Percentiles rank a stretch among this genome's conserved stretches.
These are phyloP conservation scores for Avena insularis DNA, from an alignment of 176 grass and related monocot species.

Conservation along the genomic window DNA sequence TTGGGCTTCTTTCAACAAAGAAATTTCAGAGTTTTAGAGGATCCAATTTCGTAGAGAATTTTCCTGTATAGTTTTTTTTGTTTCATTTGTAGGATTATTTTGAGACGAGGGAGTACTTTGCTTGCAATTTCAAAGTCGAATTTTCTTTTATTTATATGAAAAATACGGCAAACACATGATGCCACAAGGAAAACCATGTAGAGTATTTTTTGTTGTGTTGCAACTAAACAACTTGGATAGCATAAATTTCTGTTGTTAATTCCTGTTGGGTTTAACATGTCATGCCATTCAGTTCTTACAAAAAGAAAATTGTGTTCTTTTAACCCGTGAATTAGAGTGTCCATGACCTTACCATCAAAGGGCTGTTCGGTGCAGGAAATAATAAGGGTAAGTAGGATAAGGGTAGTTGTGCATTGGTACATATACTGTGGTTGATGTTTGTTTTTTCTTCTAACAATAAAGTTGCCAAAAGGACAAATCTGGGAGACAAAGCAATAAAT, in stretches of 20 bases:
- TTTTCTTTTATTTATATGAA: neutral
- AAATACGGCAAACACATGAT: neutral
- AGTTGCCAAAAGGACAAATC: conserved; percentile 37
- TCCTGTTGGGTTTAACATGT: neutral
- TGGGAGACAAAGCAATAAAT: conserved; percentile 52
- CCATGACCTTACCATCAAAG: conserved; percentile 41
- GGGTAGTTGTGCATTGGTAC: conserved; percentile 34
- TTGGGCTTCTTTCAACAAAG: neutral
- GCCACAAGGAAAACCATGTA: neutral
- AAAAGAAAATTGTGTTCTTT: no score
- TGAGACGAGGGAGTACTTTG: neutral
- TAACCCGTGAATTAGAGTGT: neutral
- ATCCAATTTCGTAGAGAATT: neutral
- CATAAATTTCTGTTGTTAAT: neutral
- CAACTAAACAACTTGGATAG: neutral
- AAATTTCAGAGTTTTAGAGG: neutral
- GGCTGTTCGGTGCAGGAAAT: conserved; percentile 36
- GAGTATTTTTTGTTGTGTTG: neutral
- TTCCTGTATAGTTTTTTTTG: neutral
- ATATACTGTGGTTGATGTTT: neutral
- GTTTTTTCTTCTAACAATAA: conserved; percentile 27
- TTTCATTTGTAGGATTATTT: neutral
- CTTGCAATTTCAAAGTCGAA: neutral
- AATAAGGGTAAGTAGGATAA: neutral
- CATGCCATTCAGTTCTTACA: neutral